These are phyloP conservation scores for Endothia cerciana DNA, from an alignment of 2,329 filamentous ascomycete species.

Conservation along the genomic window DNA sequence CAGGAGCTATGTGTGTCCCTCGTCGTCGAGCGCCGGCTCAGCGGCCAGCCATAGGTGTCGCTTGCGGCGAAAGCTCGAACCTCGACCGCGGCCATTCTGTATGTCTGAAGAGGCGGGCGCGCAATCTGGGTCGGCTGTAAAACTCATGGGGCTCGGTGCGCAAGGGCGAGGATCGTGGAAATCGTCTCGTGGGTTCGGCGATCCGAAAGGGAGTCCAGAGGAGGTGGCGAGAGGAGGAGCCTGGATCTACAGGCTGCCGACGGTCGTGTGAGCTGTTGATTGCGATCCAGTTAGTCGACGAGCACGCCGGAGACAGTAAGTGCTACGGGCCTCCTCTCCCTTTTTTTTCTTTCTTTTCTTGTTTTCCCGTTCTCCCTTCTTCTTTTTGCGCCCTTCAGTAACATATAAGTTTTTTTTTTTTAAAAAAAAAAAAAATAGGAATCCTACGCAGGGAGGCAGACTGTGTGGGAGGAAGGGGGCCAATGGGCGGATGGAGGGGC, in stretches of 20 bases:
- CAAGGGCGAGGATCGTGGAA: slow-evolving; percentile 23
- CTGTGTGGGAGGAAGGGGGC: slow-evolving; percentile 15
- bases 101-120: slow-evolving; percentile 45
- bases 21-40: slow-evolving; percentile 38
- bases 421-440: background rate
- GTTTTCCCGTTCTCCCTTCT: background rate
- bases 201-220: background rate
- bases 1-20: slow-evolving; percentile 35
- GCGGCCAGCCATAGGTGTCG: slow-evolving; percentile 42
- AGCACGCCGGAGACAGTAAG: slow-evolving; percentile 4
- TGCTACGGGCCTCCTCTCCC: too few relatives aligned
- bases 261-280: background rate
- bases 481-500: slow-evolving; percentile 23
- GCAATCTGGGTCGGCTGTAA: slow-evolving; percentile 44
- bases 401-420: too few relatives aligned
- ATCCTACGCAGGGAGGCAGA: slow-evolving; percentile 27
- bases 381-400: slow-evolving; percentile 3
- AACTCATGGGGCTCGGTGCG: slow-evolving; percentile 49
- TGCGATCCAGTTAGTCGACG: background rate
- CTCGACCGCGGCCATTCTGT: slow-evolving; percentile 59
- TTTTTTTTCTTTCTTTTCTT: background rate
- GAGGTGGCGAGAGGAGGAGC: background rate
- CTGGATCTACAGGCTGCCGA: background rate
- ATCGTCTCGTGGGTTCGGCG: background rate
- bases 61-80: slow-evolving; percentile 49